These are phyloP conservation scores for Gastrolobium villosum DNA, from an alignment of 306 rosid species.

Conservation along the genomic window DNA sequence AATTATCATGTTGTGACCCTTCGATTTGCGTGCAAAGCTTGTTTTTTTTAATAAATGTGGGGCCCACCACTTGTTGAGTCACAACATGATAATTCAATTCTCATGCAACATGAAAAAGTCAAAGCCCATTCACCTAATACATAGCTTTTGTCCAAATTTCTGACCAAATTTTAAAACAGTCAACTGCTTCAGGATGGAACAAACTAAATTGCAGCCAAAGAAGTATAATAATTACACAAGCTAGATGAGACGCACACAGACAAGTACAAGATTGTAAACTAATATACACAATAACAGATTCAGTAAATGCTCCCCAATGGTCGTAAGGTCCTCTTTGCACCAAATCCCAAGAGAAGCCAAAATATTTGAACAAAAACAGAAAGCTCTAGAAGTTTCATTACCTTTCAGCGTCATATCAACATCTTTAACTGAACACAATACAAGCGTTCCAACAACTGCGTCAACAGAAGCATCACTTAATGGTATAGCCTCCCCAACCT, in stretches of 20 bases:
- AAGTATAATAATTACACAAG: not conserved
- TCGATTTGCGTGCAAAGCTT: no score
- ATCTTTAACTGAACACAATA: slow-evolving; percentile 89
- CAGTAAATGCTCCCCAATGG: slow-evolving; percentile 30
- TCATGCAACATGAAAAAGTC: no score
- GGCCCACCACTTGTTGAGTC: no score
- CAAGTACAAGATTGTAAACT: slow-evolving; percentile 1
- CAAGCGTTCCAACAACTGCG: slow-evolving; percentile 95
- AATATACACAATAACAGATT: slow-evolving; percentile 19
- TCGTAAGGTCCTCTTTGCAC: not conserved
- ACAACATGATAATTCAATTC: no score
- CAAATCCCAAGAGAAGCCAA: slow-evolving; percentile 21
- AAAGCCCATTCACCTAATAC: not conserved
- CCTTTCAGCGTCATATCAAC: slow-evolving; percentile 77
- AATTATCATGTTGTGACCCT: no score
- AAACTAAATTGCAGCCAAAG: slow-evolving; percentile 26
- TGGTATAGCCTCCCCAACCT: slow-evolving; percentile 94
- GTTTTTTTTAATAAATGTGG: no score
- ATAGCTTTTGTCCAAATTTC: slow-evolving; percentile 5
- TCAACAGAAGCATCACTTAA: slow-evolving; percentile 88
- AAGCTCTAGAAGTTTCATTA: slow-evolving; percentile 42
- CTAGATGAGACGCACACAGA: not conserved
- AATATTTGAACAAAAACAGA: slow-evolving; percentile 25
- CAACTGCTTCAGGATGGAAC: not conserved
- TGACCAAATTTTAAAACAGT: not conserved